Conservation (phyloP, 441 rosid species). For the Corymbia calophylla region DNA sequence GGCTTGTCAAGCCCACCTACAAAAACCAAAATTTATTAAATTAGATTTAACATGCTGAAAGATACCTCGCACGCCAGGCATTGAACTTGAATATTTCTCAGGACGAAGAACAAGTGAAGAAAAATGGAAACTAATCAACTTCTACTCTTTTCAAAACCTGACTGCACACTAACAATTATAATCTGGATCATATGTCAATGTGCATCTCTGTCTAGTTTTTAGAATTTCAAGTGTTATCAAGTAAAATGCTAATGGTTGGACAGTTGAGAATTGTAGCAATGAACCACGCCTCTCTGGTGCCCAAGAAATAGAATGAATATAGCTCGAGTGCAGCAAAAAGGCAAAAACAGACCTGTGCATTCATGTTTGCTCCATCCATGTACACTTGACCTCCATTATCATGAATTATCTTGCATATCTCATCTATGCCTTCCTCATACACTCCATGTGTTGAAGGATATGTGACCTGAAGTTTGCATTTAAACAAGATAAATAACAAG, state of each 20-base stretch:
- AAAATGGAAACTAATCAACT: not conserved
- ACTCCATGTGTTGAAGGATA: slow-evolving; percentile 98
- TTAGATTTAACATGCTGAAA: not conserved
- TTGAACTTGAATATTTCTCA: not conserved
- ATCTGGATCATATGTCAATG: not conserved
- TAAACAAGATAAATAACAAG: not conserved
- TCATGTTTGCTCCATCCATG: slow-evolving; percentile 99
- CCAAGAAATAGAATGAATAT: not conserved
- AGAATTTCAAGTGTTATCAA: not conserved
- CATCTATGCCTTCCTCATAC: slow-evolving; percentile 92
- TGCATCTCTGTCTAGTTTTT: not conserved
- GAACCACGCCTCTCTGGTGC: not conserved
- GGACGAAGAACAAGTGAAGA: not conserved
- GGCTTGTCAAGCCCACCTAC: slow-evolving; percentile 97
- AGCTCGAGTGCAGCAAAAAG: not conserved
- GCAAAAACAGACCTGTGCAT: slow-evolving; percentile 64
- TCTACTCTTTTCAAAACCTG: not conserved
- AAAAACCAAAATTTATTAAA: slow-evolving; percentile 8
- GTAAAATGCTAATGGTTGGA: not conserved
- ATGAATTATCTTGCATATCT: slow-evolving; percentile 88
- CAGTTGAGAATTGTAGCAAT: not conserved
- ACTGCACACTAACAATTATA: not conserved
- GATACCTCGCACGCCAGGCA: not conserved
- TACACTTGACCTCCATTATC: slow-evolving; percentile 96
- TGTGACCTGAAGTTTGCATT: slow-evolving; percentile 52